Evolutionary conservation across 805 yeast genomes (phyloP).

Genomic region (Hanseniaspora taiwanica): DNA sequence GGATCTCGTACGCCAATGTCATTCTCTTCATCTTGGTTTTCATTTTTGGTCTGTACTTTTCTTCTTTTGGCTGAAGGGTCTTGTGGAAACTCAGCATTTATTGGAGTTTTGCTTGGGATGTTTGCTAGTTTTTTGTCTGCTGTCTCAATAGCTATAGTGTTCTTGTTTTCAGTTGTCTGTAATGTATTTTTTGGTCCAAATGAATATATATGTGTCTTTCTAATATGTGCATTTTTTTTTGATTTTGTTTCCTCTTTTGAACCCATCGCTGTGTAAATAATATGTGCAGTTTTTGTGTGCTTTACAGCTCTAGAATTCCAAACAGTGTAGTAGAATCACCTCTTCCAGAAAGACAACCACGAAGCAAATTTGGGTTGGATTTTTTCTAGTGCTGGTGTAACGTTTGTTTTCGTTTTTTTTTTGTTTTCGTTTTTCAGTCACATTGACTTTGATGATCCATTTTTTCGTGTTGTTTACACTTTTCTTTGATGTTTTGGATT

Average conservation of each 20-base stretch:
- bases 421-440: constrained; percentile 1
- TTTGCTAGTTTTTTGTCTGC: not conserved
- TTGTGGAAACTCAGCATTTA: too few species aligned
- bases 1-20: constrained; percentile 4
- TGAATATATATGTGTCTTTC: constrained; percentile 8
- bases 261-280: constrained; percentile 5
- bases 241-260: constrained; percentile 16
- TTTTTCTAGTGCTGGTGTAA: too few species aligned
- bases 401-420: too few species aligned
- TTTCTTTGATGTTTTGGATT: too few species aligned
- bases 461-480: not conserved
- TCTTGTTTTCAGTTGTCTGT: constrained; percentile 8
- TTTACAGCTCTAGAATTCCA: too few species aligned
- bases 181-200: constrained; percentile 20
- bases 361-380: too few species aligned
- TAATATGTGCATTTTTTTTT: constrained; percentile 13
- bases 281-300: too few species aligned
- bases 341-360: too few species aligned
- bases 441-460: too few species aligned
- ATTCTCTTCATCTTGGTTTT: constrained; percentile 2
- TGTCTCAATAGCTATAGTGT: not conserved
- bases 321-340: too few species aligned
- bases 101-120: too few species aligned
- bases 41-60: not conserved
- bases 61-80: not conserved